phyloP scores from a whole-genome alignment of 2,329 filamentous ascomycete genomes.

The Calonectria montana region DNA sequence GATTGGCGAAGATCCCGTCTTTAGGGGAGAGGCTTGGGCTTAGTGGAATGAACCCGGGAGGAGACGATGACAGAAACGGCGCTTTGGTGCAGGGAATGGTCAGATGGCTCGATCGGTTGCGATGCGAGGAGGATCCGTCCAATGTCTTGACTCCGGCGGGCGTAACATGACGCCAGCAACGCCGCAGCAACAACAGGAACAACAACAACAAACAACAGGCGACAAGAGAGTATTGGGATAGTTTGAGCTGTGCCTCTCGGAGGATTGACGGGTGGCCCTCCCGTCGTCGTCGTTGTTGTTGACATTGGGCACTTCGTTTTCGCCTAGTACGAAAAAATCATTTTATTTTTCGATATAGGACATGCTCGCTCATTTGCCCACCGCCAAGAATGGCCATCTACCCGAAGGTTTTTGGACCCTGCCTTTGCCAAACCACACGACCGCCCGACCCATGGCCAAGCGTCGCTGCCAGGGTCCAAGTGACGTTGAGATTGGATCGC shows the following conservation, averaged over 20 bases:
- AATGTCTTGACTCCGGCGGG: neutral
- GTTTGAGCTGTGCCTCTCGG: neutral
- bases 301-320: neutral
- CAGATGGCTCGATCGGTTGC: conserved; percentile 4
- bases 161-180: neutral
- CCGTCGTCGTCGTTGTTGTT: too few species aligned
- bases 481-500: conserved; percentile 25
- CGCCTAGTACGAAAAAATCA: neutral
- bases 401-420: conserved; percentile 12
- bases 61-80: conserved; percentile 9
- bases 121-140: neutral
- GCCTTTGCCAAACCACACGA: neutral
- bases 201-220: neutral
- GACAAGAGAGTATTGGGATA: neutral
- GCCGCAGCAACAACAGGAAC: neutral
- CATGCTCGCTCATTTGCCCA: neutral
- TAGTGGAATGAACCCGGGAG: neutral
- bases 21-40: neutral
- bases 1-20: conserved; percentile 12
- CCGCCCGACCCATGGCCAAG: neutral
- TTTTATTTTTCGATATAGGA: neutral
- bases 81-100: conserved; percentile 1
- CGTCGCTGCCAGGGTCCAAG: neutral
- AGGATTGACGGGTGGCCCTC: neutral
- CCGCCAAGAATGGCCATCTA: conserved; percentile 1